These are phyloP conservation scores for Flaveria trinervia DNA, from an alignment of 129 eudicot genomes.

Conservation along the genomic window DNA sequence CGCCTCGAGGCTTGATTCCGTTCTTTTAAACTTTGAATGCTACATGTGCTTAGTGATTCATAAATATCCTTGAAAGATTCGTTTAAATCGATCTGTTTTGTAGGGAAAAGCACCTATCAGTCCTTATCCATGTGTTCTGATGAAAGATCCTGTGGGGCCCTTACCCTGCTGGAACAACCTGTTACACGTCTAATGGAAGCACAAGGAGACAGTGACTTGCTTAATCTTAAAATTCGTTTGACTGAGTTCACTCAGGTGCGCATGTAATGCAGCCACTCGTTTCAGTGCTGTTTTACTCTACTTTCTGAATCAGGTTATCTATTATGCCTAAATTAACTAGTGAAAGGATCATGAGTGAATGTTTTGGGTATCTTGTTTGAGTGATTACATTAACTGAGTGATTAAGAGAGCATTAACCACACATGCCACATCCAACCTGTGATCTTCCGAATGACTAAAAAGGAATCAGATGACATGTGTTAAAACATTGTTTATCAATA, in stretches of 20 bases:
- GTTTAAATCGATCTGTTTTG: conserved; percentile 19
- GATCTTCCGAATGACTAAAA: not conserved
- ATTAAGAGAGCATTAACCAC: not conserved
- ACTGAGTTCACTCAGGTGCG: conserved; percentile 73
- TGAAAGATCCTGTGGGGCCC: conserved; percentile 38
- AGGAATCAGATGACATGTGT: not conserved
- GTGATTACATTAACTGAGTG: not conserved
- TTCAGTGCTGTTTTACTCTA: not conserved
- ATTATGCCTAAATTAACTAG: not conserved
- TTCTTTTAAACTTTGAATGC: not conserved
- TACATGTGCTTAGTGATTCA: conserved; percentile 10
- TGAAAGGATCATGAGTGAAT: not conserved
- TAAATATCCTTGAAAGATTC: conserved; percentile 1
- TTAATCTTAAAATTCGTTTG: conserved; percentile 58
- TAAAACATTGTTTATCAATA: not conserved
- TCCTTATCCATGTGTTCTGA: conserved; percentile 59
- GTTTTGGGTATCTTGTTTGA: not conserved
- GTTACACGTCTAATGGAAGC: conserved; percentile 25
- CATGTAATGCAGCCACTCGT: not conserved
- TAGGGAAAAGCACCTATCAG: conserved; percentile 58
- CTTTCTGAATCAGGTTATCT: not conserved
- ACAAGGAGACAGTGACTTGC: conserved; percentile 42
- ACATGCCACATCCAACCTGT: conserved; percentile 8
- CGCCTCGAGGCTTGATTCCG: too few species aligned
- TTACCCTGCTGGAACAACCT: conserved; percentile 34